A percentile compares a stretch with the other conserved stretches of the same genome.
Conservation (phyloP, 495 filamentous ascomycete species). For the Copromyces sp. region DNA sequence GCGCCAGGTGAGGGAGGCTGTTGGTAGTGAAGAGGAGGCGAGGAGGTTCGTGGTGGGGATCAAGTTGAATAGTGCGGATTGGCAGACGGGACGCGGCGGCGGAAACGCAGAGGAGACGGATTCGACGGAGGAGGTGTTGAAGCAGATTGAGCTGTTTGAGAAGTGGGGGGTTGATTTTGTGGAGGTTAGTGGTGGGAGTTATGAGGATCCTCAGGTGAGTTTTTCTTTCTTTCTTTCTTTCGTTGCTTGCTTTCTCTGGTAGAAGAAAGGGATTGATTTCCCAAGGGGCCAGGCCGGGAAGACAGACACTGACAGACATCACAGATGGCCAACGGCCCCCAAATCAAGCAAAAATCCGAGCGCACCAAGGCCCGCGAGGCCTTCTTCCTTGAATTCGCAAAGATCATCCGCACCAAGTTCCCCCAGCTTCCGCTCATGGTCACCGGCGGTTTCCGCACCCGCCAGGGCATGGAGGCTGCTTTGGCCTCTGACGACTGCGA, state of each 20-base stretch:
- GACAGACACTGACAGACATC: neutral
- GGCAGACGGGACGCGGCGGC: constrained; percentile 17
- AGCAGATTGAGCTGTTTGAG: constrained; percentile 42
- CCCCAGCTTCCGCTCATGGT: constrained; percentile 35
- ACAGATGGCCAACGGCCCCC: constrained; percentile 4
- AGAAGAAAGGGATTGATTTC: neutral
- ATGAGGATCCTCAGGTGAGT: constrained; percentile 40
- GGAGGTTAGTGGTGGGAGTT: constrained; percentile 50
- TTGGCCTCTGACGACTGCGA: constrained; percentile 45
- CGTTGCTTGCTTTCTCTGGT: neutral
- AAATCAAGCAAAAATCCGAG: constrained; percentile 16
- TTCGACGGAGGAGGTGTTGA: constrained; percentile 38
- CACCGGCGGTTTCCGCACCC: constrained; percentile 45
- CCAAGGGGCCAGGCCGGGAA: no score
- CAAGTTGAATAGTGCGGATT: constrained; percentile 54
- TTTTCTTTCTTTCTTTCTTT: neutral
- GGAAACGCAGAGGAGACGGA: constrained; percentile 24
- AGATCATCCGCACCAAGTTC: constrained; percentile 32
- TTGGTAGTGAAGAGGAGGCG: constrained; percentile 49
- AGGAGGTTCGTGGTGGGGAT: constrained; percentile 45
- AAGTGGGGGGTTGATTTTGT: constrained; percentile 51
- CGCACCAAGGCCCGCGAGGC: constrained; percentile 45
- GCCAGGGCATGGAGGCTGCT: constrained; percentile 44
- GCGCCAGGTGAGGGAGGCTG: constrained; percentile 39
- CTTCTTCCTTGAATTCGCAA: constrained; percentile 52